phyloP scores from a whole-genome alignment of 2,329 filamentous ascomycete genomes.

The Mycosphaerelloides madeirae region DNA sequence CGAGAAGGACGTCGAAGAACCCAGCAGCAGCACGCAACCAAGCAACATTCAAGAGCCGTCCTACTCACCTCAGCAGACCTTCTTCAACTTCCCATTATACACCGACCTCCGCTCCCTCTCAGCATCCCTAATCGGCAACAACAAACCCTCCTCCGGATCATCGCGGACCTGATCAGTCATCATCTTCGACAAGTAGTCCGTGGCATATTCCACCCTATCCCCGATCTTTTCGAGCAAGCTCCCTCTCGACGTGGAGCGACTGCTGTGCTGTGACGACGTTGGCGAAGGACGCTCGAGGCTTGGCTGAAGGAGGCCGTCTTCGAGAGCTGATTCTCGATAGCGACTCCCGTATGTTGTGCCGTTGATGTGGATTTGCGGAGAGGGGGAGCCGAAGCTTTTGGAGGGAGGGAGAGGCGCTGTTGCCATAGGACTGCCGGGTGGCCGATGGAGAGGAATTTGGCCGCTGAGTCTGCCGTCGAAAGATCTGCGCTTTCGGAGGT shows the following conservation, averaged over 20 bases:
- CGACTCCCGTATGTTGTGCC: background rate
- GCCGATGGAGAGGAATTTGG: background rate
- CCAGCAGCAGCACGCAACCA: no score
- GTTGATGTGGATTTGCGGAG: background rate
- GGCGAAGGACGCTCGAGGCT: background rate
- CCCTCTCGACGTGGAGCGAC: constrained; percentile 2
- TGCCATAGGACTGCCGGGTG: background rate
- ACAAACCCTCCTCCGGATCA: constrained; percentile 22
- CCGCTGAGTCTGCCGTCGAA: background rate
- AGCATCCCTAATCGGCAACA: constrained; percentile 21
- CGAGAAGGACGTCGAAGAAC: no score
- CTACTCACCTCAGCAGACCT: background rate
- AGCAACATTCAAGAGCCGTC: no score
- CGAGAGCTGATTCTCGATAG: background rate
- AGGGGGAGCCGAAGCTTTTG: background rate
- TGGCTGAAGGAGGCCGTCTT: constrained; percentile 2
- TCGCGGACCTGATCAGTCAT: constrained; percentile 19
- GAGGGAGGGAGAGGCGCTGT: constrained; percentile 2
- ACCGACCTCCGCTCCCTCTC: constrained; percentile 16
- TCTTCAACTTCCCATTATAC: background rate
- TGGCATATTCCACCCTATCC: constrained; percentile 18
- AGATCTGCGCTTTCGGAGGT: background rate
- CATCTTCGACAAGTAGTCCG: constrained; percentile 16
- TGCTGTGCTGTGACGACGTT: background rate
- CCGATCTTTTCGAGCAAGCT: constrained; percentile 16